A percentile compares a stretch with the other conserved stretches of the same genome.
Conservation (phyloP, 2,329 filamentous ascomycete species). For the Aspergillus fischeri region DNA sequence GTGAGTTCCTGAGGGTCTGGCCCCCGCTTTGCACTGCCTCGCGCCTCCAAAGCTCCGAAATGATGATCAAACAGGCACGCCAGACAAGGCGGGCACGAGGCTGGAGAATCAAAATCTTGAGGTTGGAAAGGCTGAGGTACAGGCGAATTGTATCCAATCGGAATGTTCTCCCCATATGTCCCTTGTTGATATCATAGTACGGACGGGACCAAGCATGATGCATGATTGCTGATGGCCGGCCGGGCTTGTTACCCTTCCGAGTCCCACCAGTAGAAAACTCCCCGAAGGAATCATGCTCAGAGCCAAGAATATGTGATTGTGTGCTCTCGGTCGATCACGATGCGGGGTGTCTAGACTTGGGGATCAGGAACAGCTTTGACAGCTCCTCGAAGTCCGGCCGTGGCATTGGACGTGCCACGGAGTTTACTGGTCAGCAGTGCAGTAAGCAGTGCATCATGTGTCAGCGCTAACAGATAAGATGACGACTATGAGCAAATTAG, state of each 20-base stretch:
- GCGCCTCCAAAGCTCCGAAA: not conserved
- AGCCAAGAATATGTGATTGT: not conserved
- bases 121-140: not conserved
- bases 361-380: not conserved
- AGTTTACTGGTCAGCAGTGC: not conserved
- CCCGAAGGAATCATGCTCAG: not conserved
- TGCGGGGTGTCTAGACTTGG: not conserved
- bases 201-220: not conserved
- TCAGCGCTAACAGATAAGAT: not conserved
- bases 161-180: not conserved
- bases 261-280: not conserved
- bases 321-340: not conserved
- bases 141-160: not conserved
- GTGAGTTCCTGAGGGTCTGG: not conserved
- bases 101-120: not conserved
- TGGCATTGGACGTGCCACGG: not conserved
- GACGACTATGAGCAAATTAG: not conserved
- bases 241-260: not conserved
- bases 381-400: not conserved
- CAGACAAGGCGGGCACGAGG: not conserved
- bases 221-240: not conserved
- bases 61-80: not conserved
- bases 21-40: not conserved
- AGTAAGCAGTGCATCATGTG: not conserved
- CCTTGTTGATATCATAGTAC: not conserved